Percentiles rank a stretch among this genome's conserved stretches.
phyloP scores from a whole-genome alignment of 2,329 filamentous ascomycete genomes.

The Eutypella sp. region DNA sequence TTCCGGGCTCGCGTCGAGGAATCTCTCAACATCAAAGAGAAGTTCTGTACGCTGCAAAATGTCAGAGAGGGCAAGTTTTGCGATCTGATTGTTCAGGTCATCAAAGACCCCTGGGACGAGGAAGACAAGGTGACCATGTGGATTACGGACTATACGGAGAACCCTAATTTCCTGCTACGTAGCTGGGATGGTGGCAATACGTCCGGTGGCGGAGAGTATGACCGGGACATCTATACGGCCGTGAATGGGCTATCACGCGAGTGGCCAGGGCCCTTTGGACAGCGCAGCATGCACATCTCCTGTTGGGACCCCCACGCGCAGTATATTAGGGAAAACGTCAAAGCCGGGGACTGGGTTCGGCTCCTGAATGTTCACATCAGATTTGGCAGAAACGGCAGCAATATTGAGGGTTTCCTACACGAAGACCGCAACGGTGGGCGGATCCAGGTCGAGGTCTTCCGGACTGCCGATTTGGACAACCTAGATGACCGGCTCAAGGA shows the following conservation, averaged over 20 bases:
- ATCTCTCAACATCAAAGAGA: constrained; percentile 45
- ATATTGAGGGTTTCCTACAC: constrained; percentile 69
- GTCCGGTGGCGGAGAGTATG: constrained; percentile 39
- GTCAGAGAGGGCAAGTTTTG: constrained; percentile 52
- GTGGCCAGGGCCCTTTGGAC: constrained; percentile 76
- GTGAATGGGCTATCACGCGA: constrained; percentile 24
- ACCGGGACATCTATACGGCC: constrained; percentile 50
- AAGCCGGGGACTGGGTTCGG: constrained; percentile 55
- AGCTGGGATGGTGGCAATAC: constrained; percentile 25
- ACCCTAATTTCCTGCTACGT: constrained; percentile 57
- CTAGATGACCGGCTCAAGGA: constrained; percentile 47
- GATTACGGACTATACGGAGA: constrained; percentile 78
- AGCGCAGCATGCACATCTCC: constrained; percentile 65
- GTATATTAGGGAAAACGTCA: constrained; percentile 51
- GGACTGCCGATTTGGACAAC: constrained; percentile 34
- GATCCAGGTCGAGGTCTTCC: constrained; percentile 53
- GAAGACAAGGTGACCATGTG: constrained; percentile 57
- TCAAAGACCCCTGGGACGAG: constrained; percentile 43
- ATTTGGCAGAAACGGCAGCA: constrained; percentile 41
- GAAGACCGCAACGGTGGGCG: constrained; percentile 49
- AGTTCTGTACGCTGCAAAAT: constrained; percentile 62
- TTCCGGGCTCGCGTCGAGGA: constrained; percentile 35
- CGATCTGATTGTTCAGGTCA: constrained; percentile 68
- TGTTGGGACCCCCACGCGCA: constrained; percentile 64
- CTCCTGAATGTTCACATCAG: constrained; percentile 72